A percentile compares a stretch with the other conserved stretches of the same genome.
Evolutionary conservation across 495 filamentous ascomycete species (phyloP).

Genomic region (Echria macrotheca): DNA sequence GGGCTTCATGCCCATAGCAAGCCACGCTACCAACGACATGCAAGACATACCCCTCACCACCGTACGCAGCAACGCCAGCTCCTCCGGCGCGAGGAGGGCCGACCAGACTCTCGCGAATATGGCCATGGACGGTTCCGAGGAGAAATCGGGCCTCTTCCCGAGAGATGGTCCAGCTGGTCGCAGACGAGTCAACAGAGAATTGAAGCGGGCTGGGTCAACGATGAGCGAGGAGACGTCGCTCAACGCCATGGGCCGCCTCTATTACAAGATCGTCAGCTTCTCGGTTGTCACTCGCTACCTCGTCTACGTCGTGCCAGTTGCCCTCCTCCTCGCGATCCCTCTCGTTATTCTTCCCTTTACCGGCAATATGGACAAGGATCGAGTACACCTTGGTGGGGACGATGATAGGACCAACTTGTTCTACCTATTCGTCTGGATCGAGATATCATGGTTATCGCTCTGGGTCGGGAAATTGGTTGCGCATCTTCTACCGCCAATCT

Average conservation of each 20-base stretch:
- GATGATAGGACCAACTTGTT: conserved; percentile 49
- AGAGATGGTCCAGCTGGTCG: conserved; percentile 43
- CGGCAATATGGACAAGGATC: conserved; percentile 27
- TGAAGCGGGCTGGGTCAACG: conserved; percentile 48
- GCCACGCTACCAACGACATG: conserved; percentile 27
- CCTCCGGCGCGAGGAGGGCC: conserved; percentile 44
- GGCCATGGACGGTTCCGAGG: conserved; percentile 26
- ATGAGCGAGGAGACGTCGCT: conserved; percentile 54
- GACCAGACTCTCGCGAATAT: conserved; percentile 32
- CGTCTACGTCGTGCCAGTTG: conserved; percentile 79
- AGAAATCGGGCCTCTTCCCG: conserved; percentile 47
- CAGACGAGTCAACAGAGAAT: conserved; percentile 47
- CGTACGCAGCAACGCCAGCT: conserved; percentile 44
- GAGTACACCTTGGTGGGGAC: conserved; percentile 38
- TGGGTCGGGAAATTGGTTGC: conserved; percentile 85
- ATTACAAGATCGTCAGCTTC: conserved; percentile 77
- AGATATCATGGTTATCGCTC: conserved; percentile 80
- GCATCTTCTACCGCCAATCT: conserved; percentile 69
- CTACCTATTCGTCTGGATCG: conserved; percentile 86
- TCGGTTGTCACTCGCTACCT: conserved; percentile 84
- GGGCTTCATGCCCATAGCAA: conserved; percentile 29
- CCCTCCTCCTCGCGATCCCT: conserved; percentile 67
- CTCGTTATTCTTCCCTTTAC: conserved; percentile 66
- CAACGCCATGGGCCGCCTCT: conserved; percentile 81
- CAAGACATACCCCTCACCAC: conserved; percentile 48